Base-by-base conservation (phyloP, 768 basidiomycete genomes). In the Dictyophora rubrovolvata region DNA sequence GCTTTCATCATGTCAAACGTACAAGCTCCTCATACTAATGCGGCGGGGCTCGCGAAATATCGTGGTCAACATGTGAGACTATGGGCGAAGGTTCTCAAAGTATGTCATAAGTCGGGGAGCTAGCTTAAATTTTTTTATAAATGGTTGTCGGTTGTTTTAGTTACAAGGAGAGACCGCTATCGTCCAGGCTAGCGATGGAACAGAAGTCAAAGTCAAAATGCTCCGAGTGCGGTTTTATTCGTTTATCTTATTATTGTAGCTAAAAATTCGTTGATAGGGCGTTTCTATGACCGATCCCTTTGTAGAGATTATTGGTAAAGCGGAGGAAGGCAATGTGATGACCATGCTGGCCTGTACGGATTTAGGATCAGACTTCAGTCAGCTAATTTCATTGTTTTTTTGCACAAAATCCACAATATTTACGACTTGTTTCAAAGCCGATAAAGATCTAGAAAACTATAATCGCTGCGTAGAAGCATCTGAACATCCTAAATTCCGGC, bases 301-400 rank as follows among this genome's bases (percentile, higher is more conserved):
- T 62, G 72, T 86, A 50, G 89, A 91, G 68, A 72, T 90, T 55
- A 76, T 90, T 28, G 88, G 87, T 6, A 76, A 68, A 5, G 87
- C 83, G 20, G 58, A 74, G 21, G 74, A 82, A 60, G 72, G 80
- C 22, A 74, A 80, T 16, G 79, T 77, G 1, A 70, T 91, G 64
- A 81, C 80, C 66, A 77, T 83, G 69, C 63, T 83, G 65, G 68
- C 66, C 1, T 65, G 69, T 59, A 76, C 83, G 60, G 77, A 78
- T 65, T 69, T 89, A 68, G 86, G 87, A 6, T 65, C 74, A 12
- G 75, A 81, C 34, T 72, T 90, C 2, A 87, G 88, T 86, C 67
- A 36, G 82, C 68, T 16, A 51, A n/a, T n/a, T n/a, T n/a, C n/a
- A n/a, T n/a, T n/a, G n/a, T n/a, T 47, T 17, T n/a, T 18, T 59